These are phyloP conservation scores for Tetrapyrgos nigripes DNA, from an alignment of 1,284 basidiomycete genomes.

Conservation along the genomic window DNA sequence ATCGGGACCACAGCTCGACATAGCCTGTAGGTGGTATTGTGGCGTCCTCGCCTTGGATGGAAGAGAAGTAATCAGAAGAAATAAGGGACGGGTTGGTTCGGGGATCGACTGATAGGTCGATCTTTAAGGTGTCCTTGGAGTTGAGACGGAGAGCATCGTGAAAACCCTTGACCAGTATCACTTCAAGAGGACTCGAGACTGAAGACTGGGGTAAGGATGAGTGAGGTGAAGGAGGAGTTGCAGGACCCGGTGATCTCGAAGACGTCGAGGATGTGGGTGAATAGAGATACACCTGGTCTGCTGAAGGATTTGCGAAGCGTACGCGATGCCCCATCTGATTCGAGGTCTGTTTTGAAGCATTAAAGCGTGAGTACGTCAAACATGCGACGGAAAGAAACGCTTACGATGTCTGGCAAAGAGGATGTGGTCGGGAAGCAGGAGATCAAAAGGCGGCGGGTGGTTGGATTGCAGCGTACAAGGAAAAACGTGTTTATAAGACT, in stretches of 20 bases:
- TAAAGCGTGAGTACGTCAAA: not conserved
- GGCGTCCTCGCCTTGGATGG: not conserved
- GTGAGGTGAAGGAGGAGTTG: constrained; percentile 1
- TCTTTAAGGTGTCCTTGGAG: not conserved
- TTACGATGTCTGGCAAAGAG: not conserved
- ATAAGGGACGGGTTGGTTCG: not conserved
- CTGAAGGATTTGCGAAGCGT: not conserved
- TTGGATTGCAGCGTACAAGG: not conserved
- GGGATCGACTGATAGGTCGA: constrained; percentile 8
- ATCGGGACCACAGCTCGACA: not conserved
- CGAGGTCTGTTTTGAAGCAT: not conserved
- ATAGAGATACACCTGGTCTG: not conserved
- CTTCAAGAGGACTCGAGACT: not conserved
- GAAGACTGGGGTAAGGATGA: not conserved
- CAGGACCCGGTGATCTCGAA: constrained; percentile 6
- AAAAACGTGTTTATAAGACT: not conserved
- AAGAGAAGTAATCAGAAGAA: not conserved
- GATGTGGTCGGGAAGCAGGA: not conserved
- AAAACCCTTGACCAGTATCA: not conserved
- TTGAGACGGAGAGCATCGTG: constrained; percentile 2
- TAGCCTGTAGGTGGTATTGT: not conserved
- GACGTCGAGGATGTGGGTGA: constrained; percentile 6
- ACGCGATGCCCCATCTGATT: not conserved
- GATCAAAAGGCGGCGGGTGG: not conserved
- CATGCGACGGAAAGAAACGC: not conserved